These are phyloP conservation scores for Sugiyamaella novakii DNA, from an alignment of 1,139 yeast genomes.

Conservation along the genomic window DNA sequence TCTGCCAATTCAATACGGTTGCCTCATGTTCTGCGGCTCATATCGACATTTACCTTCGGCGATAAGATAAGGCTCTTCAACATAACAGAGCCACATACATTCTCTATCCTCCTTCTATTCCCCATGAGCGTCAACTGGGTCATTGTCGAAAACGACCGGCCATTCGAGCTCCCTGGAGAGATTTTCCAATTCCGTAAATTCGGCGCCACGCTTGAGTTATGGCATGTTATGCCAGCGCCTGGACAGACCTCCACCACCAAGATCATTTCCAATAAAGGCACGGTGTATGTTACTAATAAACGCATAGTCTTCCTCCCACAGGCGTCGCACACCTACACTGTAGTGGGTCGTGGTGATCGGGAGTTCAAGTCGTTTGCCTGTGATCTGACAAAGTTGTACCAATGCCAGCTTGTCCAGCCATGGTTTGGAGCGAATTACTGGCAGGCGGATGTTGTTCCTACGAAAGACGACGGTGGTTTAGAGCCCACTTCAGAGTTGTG, in stretches of 20 bases:
- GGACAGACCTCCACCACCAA: conserved; percentile 9
- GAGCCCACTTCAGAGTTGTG: conserved; percentile 35
- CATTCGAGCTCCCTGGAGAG: conserved; percentile 34
- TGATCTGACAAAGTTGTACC: conserved; percentile 28
- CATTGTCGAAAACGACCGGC: conserved; percentile 25
- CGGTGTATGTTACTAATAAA: conserved; percentile 25
- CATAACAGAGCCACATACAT: too few relatives aligned
- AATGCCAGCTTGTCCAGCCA: conserved; percentile 37
- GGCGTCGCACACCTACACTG: conserved; percentile 32
- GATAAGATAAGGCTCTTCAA: too few relatives aligned
- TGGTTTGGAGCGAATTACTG: conserved; percentile 44
- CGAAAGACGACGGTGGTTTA: conserved; percentile 29
- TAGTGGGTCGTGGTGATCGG: conserved; percentile 38
- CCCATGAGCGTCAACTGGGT: conserved; percentile 37
- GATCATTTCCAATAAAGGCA: conserved; percentile 20
- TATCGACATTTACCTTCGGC: too few relatives aligned
- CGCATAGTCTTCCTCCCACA: conserved; percentile 27
- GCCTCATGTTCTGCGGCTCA: too few relatives aligned
- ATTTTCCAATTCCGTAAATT: conserved; percentile 22
- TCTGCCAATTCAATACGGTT: too few relatives aligned
- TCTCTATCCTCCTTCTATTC: neutral
- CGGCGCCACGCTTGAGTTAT: conserved; percentile 12
- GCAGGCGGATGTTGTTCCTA: conserved; percentile 32
- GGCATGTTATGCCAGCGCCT: conserved; percentile 6
- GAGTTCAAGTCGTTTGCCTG: conserved; percentile 32